These are phyloP conservation scores for Exophiala sp. DNA, from an alignment of 2,329 filamentous ascomycete genomes.

Conservation along the genomic window DNA sequence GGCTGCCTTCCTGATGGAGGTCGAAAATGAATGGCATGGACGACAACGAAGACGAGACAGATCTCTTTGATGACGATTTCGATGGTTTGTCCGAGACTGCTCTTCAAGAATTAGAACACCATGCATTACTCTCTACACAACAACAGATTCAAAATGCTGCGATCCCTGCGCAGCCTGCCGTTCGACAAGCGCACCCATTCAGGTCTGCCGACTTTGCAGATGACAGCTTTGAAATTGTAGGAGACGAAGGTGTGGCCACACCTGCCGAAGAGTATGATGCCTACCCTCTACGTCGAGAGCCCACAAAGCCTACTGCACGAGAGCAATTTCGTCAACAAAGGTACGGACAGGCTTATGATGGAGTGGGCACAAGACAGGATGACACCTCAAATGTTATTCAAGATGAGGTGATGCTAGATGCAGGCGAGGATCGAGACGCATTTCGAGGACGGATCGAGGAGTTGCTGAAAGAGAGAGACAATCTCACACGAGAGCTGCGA, in stretches of 20 bases:
- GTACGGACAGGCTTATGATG: conserved; percentile 21
- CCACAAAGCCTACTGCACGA: conserved; percentile 24
- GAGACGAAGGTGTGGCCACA: conserved; percentile 34
- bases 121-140: conserved; percentile 44
- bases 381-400: background rate
- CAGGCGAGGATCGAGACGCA: conserved; percentile 31
- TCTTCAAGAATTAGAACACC: conserved; percentile 44
- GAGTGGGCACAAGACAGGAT: background rate
- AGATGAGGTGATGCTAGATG: background rate
- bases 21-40: conserved; percentile 41
- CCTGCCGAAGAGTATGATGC: conserved; percentile 28
- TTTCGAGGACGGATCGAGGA: conserved; percentile 23
- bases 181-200: no score
- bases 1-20: conserved; percentile 20
- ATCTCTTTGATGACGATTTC: conserved; percentile 42
- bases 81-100: conserved; percentile 43
- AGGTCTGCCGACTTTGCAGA: conserved; percentile 37
- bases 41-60: conserved; percentile 45
- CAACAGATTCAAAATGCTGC: conserved; percentile 9
- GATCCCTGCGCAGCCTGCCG: background rate
- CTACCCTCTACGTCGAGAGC: conserved; percentile 10
- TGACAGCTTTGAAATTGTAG: conserved; percentile 38
- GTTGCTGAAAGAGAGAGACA: conserved; percentile 37
- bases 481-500: conserved; percentile 37
- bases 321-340: conserved; percentile 29